Evolutionary conservation across 1,284 basidiomycete species (phyloP).

Genomic region (Fomes fomentarius): DNA sequence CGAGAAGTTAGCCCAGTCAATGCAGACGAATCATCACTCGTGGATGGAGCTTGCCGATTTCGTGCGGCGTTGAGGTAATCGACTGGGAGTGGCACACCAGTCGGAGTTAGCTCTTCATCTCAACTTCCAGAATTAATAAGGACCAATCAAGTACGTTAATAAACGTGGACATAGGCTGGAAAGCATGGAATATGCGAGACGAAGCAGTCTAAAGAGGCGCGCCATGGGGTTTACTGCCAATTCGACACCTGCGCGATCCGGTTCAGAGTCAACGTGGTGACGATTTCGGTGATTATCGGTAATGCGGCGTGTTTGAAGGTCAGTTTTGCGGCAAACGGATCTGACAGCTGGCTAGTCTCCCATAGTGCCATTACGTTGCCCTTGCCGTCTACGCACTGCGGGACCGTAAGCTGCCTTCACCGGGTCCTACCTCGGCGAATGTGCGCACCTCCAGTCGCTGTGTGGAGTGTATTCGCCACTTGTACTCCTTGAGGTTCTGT

Average conservation of each 20-base stretch:
- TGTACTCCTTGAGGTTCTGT: slow-evolving; percentile 66
- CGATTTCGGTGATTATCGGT: slow-evolving; percentile 67
- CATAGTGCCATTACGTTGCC: slow-evolving; percentile 61
- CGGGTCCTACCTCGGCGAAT: background rate
- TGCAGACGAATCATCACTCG: slow-evolving; percentile 15
- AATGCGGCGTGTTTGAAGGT: slow-evolving; percentile 59
- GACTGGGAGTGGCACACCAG: slow-evolving; percentile 10
- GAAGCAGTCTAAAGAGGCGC: background rate
- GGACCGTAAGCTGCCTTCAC: slow-evolving; percentile 9
- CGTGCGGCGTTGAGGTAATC: slow-evolving; percentile 18
- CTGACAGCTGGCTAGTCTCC: slow-evolving; percentile 59
- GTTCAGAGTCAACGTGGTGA: slow-evolving; percentile 70
- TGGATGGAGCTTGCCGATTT: slow-evolving; percentile 19
- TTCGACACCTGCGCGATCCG: slow-evolving; percentile 60
- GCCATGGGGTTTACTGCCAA: slow-evolving; percentile 44
- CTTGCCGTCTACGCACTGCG: slow-evolving; percentile 59
- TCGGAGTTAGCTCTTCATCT: slow-evolving; percentile 7
- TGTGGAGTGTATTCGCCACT: slow-evolving; percentile 61
- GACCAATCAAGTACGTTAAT: slow-evolving; percentile 28
- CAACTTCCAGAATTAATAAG: slow-evolving; percentile 19
- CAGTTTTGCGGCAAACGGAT: slow-evolving; percentile 60
- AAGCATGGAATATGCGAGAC: slow-evolving; percentile 11
- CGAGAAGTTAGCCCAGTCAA: slow-evolving; percentile 13
- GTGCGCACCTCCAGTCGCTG: slow-evolving; percentile 67
- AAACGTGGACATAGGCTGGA: slow-evolving; percentile 22